phyloP scores from a whole-genome alignment of 805 yeast genomes.

The Candida oleophila region DNA sequence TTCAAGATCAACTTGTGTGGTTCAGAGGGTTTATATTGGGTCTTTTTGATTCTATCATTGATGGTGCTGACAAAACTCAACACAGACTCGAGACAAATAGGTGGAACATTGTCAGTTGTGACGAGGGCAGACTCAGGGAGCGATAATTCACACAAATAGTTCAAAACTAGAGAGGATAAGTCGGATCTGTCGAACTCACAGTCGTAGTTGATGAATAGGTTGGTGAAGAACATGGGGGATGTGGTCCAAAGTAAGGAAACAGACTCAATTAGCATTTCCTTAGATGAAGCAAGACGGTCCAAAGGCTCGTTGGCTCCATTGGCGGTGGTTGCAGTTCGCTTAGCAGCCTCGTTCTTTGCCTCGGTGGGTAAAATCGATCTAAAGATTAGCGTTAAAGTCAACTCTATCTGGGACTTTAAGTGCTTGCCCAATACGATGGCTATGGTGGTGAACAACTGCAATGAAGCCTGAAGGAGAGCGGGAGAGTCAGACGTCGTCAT shows the following conservation, averaged over 20 bases:
- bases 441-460: conserved; percentile 73
- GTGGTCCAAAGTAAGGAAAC: conserved; percentile 80
- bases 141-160: conserved; percentile 72
- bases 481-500: conserved; percentile 74
- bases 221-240: conserved; percentile 73
- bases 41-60: conserved; percentile 46
- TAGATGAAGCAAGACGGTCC: conserved; percentile 42
- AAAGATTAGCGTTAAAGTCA: conserved; percentile 63
- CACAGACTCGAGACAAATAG: conserved; percentile 87
- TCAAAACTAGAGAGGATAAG: conserved; percentile 63
- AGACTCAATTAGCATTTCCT: conserved; percentile 83
- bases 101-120: conserved; percentile 87
- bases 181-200: conserved; percentile 88
- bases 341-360: conserved; percentile 18
- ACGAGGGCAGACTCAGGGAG: conserved; percentile 80
- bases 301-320: not conserved
- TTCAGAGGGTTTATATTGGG: not conserved
- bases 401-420: conserved; percentile 79
- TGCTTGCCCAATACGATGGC: conserved; percentile 62
- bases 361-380: conserved; percentile 48
- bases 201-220: conserved; percentile 79
- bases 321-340: conserved; percentile 6
- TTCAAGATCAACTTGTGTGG: conserved; percentile 18
- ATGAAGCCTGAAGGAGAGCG: conserved; percentile 67
- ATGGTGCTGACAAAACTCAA: conserved; percentile 67